These are phyloP conservation scores for Monoraphidium neglectum DNA, from an alignment of 139 green algal genomes.

Conservation along the genomic window DNA sequence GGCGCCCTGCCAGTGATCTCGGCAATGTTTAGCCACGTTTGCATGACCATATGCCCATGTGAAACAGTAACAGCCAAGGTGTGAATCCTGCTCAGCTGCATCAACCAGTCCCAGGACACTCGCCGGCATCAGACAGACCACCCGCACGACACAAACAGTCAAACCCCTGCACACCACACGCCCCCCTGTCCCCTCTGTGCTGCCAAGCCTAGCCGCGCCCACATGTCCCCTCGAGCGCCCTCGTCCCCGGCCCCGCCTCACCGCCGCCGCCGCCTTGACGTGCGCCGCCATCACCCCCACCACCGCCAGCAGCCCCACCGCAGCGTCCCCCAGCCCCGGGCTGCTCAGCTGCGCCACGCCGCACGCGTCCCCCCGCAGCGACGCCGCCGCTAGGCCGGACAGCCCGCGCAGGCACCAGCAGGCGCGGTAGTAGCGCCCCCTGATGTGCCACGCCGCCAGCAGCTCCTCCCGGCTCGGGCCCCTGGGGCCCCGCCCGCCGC, in stretches of 20 bases:
- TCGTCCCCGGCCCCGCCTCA: neutral
- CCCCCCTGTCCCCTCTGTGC: too few relatives aligned
- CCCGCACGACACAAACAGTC: too few relatives aligned
- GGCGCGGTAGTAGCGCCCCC: slow-evolving; percentile 1
- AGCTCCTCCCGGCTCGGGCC: slow-evolving; percentile 9
- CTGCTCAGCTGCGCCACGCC: slow-evolving; percentile 21
- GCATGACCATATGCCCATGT: too few relatives aligned
- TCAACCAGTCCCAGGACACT: too few relatives aligned
- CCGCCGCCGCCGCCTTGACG: slow-evolving; percentile 1
- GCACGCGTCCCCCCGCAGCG: slow-evolving; percentile 5
- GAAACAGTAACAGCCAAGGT: too few relatives aligned
- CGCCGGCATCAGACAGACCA: too few relatives aligned
- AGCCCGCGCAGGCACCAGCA: slow-evolving; percentile 8
- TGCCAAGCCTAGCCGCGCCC: too few relatives aligned
- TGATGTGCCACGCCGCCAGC: slow-evolving; percentile 15
- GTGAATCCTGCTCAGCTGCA: too few relatives aligned
- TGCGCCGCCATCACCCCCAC: slow-evolving; percentile 18
- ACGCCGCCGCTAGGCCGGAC: slow-evolving; percentile 17
- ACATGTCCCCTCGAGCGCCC: neutral
- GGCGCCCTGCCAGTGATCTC: too few relatives aligned
- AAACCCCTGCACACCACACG: too few relatives aligned
- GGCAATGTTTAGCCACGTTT: too few relatives aligned
- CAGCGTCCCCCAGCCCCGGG: slow-evolving; percentile 6
- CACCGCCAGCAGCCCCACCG: slow-evolving; percentile 11
- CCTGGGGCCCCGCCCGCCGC: too few relatives aligned